A percentile compares a stretch with the other conserved stretches of the same genome.
Conservation (phyloP, 1,139 yeast species). For the Debaryomycetaceae sp. region DNA sequence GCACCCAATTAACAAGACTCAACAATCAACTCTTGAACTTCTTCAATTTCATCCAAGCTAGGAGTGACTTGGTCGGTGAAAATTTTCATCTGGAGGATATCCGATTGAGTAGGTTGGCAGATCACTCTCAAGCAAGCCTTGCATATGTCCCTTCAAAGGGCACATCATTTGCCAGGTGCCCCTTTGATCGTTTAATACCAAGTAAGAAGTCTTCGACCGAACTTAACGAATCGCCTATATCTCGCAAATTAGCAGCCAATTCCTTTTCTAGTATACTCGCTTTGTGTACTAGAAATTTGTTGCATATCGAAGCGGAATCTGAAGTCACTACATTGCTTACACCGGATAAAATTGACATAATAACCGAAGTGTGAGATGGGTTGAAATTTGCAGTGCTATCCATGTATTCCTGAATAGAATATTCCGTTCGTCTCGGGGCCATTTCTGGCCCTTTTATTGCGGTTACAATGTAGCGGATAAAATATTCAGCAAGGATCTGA, state of each 20-base stretch:
- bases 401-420: no score
- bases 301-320: conserved; percentile 5
- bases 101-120: conserved; percentile 4
- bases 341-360: conserved; percentile 5
- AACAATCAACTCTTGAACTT: conserved; percentile 12
- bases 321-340: conserved; percentile 4
- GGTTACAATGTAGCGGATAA: no score
- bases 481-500: no score
- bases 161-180: conserved; percentile 3
- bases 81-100: conserved; percentile 3
- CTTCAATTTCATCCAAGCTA: conserved; percentile 10
- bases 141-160: not conserved
- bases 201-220: conserved; percentile 10
- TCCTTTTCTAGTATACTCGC: conserved; percentile 40
- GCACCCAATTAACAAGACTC: conserved; percentile 7
- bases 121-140: conserved; percentile 1
- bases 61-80: conserved; percentile 9
- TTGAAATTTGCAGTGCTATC: no score
- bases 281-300: conserved; percentile 23
- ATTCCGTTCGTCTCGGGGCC: no score
- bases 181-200: conserved; percentile 18
- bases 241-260: conserved; percentile 29
- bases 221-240: conserved; percentile 9
- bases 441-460: no score
- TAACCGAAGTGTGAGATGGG: conserved; percentile 4